Conservation (phyloP, 768 basidiomycete species). For the Podaxis carcinomalis region DNA sequence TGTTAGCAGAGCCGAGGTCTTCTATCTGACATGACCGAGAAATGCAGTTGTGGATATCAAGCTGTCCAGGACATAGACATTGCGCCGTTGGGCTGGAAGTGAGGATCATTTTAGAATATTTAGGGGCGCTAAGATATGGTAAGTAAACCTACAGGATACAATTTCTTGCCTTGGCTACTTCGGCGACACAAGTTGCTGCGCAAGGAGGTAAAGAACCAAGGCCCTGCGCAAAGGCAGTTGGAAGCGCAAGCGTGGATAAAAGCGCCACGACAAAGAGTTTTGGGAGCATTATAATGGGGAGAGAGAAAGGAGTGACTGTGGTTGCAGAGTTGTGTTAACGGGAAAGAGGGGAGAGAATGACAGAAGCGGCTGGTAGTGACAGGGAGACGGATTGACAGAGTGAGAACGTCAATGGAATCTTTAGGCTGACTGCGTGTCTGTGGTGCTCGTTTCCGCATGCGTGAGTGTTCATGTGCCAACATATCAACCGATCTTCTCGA, state of each 20-base stretch:
- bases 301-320: neutral
- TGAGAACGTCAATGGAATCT: neutral
- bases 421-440: neutral
- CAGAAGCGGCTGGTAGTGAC: neutral
- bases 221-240: neutral
- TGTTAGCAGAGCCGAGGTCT: neutral
- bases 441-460: neutral
- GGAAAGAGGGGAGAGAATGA: neutral
- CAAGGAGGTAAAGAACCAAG: neutral
- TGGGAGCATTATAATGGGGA: neutral
- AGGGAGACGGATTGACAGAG: neutral
- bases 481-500: neutral
- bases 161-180: neutral
- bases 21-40: neutral
- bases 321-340: neutral
- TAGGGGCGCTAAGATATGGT: neutral
- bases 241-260: neutral
- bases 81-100: neutral
- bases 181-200: neutral
- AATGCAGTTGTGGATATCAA: neutral
- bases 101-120: neutral
- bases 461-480: neutral
- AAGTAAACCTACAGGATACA: neutral
- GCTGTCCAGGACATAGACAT: neutral
- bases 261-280: neutral